Percentiles rank a stretch among this genome's conserved stretches.
Evolutionary conservation across 805 yeast genomes (phyloP).

Genomic region (Brettanomyces sp.): DNA sequence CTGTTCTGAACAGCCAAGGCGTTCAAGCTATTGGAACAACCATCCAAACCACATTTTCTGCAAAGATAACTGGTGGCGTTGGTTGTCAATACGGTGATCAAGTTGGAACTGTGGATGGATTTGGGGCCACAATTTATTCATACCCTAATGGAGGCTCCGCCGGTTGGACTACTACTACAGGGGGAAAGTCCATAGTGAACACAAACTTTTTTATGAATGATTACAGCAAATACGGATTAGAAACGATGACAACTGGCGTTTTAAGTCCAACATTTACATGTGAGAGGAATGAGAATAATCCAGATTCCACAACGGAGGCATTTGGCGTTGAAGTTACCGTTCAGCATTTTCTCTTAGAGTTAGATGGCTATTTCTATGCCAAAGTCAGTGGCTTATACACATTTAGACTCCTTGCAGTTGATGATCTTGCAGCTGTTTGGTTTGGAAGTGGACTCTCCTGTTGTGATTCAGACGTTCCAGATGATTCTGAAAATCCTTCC

Average conservation of each 20-base stretch:
- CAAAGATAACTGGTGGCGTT: background rate
- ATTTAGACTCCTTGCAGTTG: slow-evolving; percentile 1
- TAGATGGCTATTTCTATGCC: slow-evolving; percentile 2
- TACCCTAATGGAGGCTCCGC: background rate
- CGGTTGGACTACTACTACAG: background rate
- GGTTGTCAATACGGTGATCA: slow-evolving; percentile 1
- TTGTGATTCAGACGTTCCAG: slow-evolving; percentile 1
- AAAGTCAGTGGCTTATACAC: slow-evolving; percentile 3
- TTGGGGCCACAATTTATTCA: background rate
- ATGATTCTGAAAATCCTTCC: background rate
- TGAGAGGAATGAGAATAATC: too few species aligned
- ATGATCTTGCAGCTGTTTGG: slow-evolving; percentile 6
- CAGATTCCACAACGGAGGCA: too few species aligned
- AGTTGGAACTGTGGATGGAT: background rate
- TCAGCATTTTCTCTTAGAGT: background rate
- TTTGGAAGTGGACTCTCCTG: slow-evolving; percentile 7
- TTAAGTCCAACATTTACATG: background rate
- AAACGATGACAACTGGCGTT: background rate
- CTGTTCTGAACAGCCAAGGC: too few species aligned
- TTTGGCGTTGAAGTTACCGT: background rate
- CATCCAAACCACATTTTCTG: background rate
- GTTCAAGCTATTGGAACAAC: background rate
- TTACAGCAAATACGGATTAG: background rate
- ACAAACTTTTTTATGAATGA: background rate
- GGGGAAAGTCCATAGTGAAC: background rate